phyloP scores from a whole-genome alignment of 2,329 filamentous ascomycete species.

The Emergomyces orientalis region DNA sequence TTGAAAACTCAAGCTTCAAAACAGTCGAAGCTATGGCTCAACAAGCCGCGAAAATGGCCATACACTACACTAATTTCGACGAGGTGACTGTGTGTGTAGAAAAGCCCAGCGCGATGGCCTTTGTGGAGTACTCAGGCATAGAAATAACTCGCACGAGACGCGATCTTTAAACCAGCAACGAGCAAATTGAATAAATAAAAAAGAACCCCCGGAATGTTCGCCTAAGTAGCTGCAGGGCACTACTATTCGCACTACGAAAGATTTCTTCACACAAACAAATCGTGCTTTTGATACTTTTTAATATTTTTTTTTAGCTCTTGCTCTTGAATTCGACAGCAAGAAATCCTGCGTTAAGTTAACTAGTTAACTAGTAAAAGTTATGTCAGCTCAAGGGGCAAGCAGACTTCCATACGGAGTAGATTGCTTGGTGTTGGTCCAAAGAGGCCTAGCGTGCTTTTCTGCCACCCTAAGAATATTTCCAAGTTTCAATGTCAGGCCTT shows the following conservation, averaged over 20 bases:
- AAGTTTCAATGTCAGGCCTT: neutral
- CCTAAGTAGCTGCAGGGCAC: neutral
- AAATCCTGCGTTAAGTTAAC: neutral
- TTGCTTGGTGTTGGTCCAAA: slow-evolving; percentile 5
- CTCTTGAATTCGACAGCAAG: slow-evolving; percentile 7
- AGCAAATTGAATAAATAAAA: neutral
- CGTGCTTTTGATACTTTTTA: neutral
- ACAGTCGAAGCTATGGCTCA: slow-evolving; percentile 45
- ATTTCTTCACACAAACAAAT: neutral
- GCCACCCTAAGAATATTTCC: neutral
- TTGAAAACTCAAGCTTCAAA: slow-evolving; percentile 41
- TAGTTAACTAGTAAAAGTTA: too few relatives aligned
- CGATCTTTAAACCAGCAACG: slow-evolving; percentile 28
- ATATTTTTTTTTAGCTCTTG: neutral
- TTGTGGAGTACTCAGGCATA: slow-evolving; percentile 41
- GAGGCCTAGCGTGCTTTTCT: neutral
- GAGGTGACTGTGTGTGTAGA: slow-evolving; percentile 41
- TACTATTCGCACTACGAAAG: neutral
- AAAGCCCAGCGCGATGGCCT: slow-evolving; percentile 43
- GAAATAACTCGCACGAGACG: slow-evolving; percentile 39
- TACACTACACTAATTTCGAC: slow-evolving; percentile 37
- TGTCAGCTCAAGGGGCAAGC: neutral
- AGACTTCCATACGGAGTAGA: too few relatives aligned
- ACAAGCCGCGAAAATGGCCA: slow-evolving; percentile 38
- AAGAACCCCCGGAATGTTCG: neutral